Conservation (phyloP, 1,139 yeast genomes). For the Blastobotrys proliferans region DNA sequence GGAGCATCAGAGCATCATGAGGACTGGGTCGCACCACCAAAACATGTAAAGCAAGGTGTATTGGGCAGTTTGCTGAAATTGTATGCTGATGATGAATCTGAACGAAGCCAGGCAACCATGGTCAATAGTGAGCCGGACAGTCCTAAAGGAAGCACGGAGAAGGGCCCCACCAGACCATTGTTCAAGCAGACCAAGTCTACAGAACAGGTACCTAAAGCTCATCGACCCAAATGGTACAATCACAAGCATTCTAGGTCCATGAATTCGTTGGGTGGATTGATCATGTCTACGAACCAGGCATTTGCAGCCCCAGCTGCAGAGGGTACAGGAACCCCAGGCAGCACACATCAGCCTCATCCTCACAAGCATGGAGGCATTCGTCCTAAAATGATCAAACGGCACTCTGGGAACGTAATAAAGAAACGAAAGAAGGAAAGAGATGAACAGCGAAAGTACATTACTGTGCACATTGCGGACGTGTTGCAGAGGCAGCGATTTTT, state of each 20-base stretch:
- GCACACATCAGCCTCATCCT: constrained; percentile 14
- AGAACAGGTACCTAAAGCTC: constrained; percentile 8
- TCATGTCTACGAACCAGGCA: constrained; percentile 24
- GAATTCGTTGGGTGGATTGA: constrained; percentile 23
- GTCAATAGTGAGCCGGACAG: constrained; percentile 4
- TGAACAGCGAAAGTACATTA: constrained; percentile 55
- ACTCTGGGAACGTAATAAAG: constrained; percentile 17
- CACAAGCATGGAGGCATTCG: too few relatives aligned
- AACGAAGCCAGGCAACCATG: constrained; percentile 8
- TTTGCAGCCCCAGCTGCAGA: constrained; percentile 26
- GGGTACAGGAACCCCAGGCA: neutral
- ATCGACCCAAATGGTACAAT: constrained; percentile 27
- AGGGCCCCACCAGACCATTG: constrained; percentile 1
- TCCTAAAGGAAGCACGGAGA: constrained; percentile 4
- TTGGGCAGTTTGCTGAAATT: constrained; percentile 69
- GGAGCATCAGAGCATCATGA: constrained; percentile 22
- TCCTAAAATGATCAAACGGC: constrained; percentile 19
- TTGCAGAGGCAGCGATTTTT: constrained; percentile 83
- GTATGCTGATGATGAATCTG: constrained; percentile 44
- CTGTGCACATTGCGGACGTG: constrained; percentile 86
- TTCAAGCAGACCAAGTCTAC: constrained; percentile 7
- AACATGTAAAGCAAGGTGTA: constrained; percentile 75
- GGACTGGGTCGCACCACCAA: constrained; percentile 66
- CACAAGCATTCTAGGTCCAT: constrained; percentile 24
- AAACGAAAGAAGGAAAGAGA: constrained; percentile 33